Percentiles rank a stretch among this genome's conserved stretches.
phyloP scores from a whole-genome alignment of 2,329 filamentous ascomycete genomes.

The Stromatinia cepivora region DNA sequence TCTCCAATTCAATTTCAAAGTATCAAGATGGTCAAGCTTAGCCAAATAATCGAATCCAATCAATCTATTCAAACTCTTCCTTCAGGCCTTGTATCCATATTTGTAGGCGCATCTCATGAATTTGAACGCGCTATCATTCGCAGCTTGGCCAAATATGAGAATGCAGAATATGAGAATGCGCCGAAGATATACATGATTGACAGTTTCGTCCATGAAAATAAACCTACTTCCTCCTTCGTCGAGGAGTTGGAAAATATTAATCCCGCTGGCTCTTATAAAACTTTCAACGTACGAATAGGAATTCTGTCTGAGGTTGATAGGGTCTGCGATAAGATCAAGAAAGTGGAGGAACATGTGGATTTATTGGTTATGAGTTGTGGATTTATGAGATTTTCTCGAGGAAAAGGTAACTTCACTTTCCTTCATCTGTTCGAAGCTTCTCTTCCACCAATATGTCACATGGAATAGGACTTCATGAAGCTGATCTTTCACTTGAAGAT shows the following conservation, averaged over 20 bases:
- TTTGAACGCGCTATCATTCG: background rate
- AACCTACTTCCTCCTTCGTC: background rate
- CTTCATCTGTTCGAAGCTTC: background rate
- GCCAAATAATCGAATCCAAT: slow-evolving; percentile 6
- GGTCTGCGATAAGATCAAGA: background rate
- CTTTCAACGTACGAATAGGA: background rate
- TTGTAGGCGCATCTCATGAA: background rate
- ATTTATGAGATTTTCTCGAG: background rate
- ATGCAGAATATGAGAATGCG: background rate
- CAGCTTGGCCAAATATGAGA: background rate
- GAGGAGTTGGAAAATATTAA: background rate
- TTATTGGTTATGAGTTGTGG: slow-evolving; percentile 6
- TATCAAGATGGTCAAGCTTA: background rate
- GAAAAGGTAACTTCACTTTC: background rate
- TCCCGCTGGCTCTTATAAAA: background rate
- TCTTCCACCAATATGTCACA: too few relatives aligned
- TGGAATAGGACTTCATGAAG: too few relatives aligned
- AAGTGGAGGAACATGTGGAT: slow-evolving; percentile 4
- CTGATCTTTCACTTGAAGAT: background rate
- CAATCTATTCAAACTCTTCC: background rate
- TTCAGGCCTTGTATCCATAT: background rate
- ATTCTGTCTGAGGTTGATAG: background rate
- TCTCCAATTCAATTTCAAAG: background rate
- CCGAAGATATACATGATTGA: slow-evolving; percentile 7
- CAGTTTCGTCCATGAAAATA: background rate